Evolutionary conservation across 1,284 basidiomycete genomes (phyloP).

Genomic region (Leccinum solheimii): DNA sequence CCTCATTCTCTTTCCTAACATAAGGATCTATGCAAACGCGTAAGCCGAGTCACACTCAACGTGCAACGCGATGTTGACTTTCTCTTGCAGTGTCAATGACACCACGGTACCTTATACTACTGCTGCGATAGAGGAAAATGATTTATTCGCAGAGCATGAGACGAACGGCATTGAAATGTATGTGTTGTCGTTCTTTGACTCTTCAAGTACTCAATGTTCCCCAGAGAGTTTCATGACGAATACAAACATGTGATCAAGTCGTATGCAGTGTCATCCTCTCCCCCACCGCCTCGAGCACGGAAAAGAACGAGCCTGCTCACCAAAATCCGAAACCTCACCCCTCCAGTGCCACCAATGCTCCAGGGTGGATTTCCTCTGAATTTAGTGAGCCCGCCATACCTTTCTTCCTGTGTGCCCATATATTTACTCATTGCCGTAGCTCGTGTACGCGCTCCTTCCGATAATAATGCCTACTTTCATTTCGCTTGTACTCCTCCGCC

Average conservation of each 20-base stretch:
- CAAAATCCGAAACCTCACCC: constrained; percentile 29
- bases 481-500: constrained; percentile 48
- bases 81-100: constrained; percentile 59
- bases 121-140: constrained; percentile 67
- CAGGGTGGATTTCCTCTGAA: constrained; percentile 71
- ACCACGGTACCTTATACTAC: constrained; percentile 82
- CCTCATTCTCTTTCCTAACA: constrained; percentile 64
- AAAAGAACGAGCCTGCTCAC: constrained; percentile 45
- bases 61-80: constrained; percentile 12
- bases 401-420: not conserved
- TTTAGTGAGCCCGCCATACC: constrained; percentile 49
- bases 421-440: constrained; percentile 40
- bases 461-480: constrained; percentile 63
- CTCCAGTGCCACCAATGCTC: constrained; percentile 63
- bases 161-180: constrained; percentile 66
- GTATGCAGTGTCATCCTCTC: constrained; percentile 42
- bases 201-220: constrained; percentile 10
- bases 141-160: constrained; percentile 65
- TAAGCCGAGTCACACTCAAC: constrained; percentile 34
- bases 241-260: constrained; percentile 58
- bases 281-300: constrained; percentile 19
- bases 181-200: constrained; percentile 21
- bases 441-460: constrained; percentile 57
- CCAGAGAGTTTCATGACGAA: constrained; percentile 56
- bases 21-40: constrained; percentile 87